Evolutionary conservation across 306 rosid species (phyloP).

Genomic region (Glycine tomentella): DNA sequence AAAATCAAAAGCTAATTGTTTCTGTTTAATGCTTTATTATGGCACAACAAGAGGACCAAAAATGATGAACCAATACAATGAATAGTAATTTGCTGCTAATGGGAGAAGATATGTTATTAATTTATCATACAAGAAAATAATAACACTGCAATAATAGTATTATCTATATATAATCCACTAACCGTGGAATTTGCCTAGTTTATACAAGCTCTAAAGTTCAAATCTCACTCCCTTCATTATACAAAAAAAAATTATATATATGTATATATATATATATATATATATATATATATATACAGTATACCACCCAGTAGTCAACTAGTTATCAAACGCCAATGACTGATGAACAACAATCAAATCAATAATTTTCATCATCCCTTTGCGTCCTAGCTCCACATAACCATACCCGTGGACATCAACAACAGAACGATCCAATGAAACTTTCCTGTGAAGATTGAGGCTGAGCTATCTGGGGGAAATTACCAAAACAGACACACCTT

Average conservation of each 20-base stretch:
- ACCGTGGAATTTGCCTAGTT: neutral
- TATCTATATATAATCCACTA: neutral
- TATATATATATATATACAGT: neutral
- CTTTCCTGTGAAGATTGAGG: slow-evolving; percentile 57
- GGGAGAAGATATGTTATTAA: neutral
- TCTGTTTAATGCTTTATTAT: too few species aligned
- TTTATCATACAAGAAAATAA: neutral
- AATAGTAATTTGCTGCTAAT: too few species aligned
- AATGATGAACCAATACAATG: too few species aligned
- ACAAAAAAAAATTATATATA: too few species aligned
- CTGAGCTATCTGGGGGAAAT: slow-evolving; percentile 51
- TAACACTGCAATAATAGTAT: neutral
- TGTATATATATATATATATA: too few species aligned
- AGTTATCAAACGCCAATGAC: slow-evolving; percentile 39
- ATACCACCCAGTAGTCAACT: slow-evolving; percentile 26
- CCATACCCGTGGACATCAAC: slow-evolving; percentile 59
- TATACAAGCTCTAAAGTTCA: neutral
- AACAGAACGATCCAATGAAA: slow-evolving; percentile 55
- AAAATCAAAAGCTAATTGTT: too few species aligned
- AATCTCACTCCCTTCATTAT: neutral
- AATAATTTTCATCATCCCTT: slow-evolving; percentile 18
- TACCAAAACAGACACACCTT: slow-evolving; percentile 18
- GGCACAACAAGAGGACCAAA: too few species aligned
- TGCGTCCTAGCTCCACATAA: slow-evolving; percentile 55
- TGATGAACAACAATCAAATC: slow-evolving; percentile 31